Percentiles rank a stretch among this genome's conserved stretches.
phyloP scores from a whole-genome alignment of 495 filamentous ascomycete species.

The Chaetomidium leptoderma region DNA sequence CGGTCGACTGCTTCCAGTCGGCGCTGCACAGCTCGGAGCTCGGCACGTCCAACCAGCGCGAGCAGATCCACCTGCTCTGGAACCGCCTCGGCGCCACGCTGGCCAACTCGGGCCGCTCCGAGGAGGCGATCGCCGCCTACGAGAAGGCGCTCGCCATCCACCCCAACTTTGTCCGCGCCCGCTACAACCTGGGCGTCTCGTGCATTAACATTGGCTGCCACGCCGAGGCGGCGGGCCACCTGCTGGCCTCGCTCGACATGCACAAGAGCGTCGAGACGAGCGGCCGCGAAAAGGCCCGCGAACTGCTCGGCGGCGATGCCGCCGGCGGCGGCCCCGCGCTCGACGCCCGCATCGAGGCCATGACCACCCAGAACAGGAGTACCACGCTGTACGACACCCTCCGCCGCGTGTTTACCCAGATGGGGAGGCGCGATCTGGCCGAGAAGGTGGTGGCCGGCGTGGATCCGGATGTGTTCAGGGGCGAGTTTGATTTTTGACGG shows the following conservation, averaged over 20 bases:
- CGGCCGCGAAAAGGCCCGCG: slow-evolving; percentile 72
- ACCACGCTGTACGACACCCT: slow-evolving; percentile 94
- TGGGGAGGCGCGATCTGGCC: slow-evolving; percentile 81
- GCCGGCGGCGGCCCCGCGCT: slow-evolving; percentile 21
- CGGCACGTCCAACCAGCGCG: slow-evolving; percentile 66
- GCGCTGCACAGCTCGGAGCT: slow-evolving; percentile 78
- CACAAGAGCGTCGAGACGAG: slow-evolving; percentile 89
- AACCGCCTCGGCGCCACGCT: slow-evolving; percentile 95
- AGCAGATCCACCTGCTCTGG: slow-evolving; percentile 90
- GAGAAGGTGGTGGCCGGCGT: slow-evolving; percentile 83
- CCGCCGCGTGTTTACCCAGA: slow-evolving; percentile 86
- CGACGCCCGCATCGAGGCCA: slow-evolving; percentile 69
- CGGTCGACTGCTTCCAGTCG: slow-evolving; percentile 94
- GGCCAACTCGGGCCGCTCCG: slow-evolving; percentile 85
- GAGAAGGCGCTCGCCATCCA: slow-evolving; percentile 83
- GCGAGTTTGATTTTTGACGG: slow-evolving; percentile 53
- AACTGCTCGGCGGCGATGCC: slow-evolving; percentile 65
- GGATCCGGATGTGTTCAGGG: slow-evolving; percentile 83
- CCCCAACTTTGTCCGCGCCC: slow-evolving; percentile 92
- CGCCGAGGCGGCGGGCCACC: slow-evolving; percentile 85
- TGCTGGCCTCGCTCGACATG: slow-evolving; percentile 93
- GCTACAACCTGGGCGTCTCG: slow-evolving; percentile 92
- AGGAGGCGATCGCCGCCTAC: slow-evolving; percentile 96
- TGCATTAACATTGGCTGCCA: slow-evolving; percentile 98
- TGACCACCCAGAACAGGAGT: slow-evolving; percentile 89